These are phyloP conservation scores for Thelephora terrestris DNA, from an alignment of 1,284 basidiomycete species.

Conservation along the genomic window DNA sequence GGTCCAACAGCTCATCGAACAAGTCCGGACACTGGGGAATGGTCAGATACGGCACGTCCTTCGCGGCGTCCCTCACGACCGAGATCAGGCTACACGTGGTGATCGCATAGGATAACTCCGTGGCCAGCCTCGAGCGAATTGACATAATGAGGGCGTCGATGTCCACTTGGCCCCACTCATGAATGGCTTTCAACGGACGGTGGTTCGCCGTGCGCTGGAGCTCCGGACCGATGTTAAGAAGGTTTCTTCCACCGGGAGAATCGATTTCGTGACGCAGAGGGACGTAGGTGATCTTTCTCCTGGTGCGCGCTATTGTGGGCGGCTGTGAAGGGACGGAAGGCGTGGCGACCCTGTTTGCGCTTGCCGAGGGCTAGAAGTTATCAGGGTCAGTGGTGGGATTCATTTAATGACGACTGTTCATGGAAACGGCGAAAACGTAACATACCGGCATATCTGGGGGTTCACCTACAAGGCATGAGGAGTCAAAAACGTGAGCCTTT, in stretches of 20 bases:
- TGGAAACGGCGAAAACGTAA: not conserved
- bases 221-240: constrained; percentile 62
- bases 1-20: constrained; percentile 79
- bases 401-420: not conserved
- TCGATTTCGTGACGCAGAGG: constrained; percentile 73
- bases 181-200: constrained; percentile 56
- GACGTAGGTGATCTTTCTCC: constrained; percentile 86
- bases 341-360: not conserved
- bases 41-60: constrained; percentile 54
- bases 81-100: constrained; percentile 85
- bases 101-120: constrained; percentile 84
- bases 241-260: constrained; percentile 80
- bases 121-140: constrained; percentile 73
- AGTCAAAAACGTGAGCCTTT: too few species aligned
- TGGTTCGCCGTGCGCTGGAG: constrained; percentile 34
- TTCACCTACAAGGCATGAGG: constrained; percentile 15
- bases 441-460: constrained; percentile 4
- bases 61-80: constrained; percentile 51
- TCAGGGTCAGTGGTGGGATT: not conserved
- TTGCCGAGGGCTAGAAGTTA: constrained; percentile 2
- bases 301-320: constrained; percentile 27
- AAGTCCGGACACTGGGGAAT: constrained; percentile 74
- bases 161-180: constrained; percentile 81
- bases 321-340: constrained; percentile 9
- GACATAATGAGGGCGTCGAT: constrained; percentile 87